Conservation (phyloP, 2,329 filamentous ascomycete species). For the Fusarium cicatricum region DNA sequence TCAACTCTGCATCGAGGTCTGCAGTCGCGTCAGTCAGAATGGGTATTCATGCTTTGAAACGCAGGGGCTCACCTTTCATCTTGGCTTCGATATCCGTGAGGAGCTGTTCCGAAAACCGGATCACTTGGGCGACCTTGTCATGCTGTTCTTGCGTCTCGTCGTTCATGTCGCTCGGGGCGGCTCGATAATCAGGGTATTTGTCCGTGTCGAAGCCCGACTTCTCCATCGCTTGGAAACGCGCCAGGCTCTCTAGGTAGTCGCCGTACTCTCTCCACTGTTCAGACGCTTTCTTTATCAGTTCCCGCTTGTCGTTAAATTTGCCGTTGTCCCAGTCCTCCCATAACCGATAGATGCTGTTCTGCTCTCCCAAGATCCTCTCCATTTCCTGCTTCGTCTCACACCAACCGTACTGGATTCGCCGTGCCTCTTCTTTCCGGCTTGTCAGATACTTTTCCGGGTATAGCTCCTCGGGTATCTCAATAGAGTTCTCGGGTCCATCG, state of each 20-base stretch:
- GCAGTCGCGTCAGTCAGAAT: slow-evolving; percentile 30
- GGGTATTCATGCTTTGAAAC: background rate
- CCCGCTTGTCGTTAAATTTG: slow-evolving; percentile 40
- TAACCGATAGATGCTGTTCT: slow-evolving; percentile 41
- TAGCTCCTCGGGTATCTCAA: slow-evolving; percentile 61
- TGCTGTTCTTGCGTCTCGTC: slow-evolving; percentile 45
- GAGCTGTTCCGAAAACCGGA: slow-evolving; percentile 45
- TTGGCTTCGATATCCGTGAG: slow-evolving; percentile 47
- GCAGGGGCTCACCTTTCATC: slow-evolving; percentile 47
- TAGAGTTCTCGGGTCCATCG: slow-evolving; percentile 51
- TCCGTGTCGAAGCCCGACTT: slow-evolving; percentile 50
- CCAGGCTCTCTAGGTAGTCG: slow-evolving; percentile 49
- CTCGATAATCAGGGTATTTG: slow-evolving; percentile 50
- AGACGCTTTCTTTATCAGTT: slow-evolving; percentile 43
- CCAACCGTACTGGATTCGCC: slow-evolving; percentile 53
- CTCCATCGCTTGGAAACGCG: slow-evolving; percentile 49
- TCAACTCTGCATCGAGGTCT: slow-evolving; percentile 45
- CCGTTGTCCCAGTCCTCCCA: slow-evolving; percentile 39
- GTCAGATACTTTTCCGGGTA: slow-evolving; percentile 64
- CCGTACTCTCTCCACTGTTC: slow-evolving; percentile 46
- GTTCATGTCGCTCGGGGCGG: slow-evolving; percentile 49
- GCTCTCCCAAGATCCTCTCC: slow-evolving; percentile 35
- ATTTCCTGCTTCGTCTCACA: slow-evolving; percentile 45
- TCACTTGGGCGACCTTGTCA: slow-evolving; percentile 45
- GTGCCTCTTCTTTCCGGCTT: slow-evolving; percentile 54